These are phyloP conservation scores for Melocanna baccifera DNA, from an alignment of 176 grass and related monocot genomes.

Conservation along the genomic window DNA sequence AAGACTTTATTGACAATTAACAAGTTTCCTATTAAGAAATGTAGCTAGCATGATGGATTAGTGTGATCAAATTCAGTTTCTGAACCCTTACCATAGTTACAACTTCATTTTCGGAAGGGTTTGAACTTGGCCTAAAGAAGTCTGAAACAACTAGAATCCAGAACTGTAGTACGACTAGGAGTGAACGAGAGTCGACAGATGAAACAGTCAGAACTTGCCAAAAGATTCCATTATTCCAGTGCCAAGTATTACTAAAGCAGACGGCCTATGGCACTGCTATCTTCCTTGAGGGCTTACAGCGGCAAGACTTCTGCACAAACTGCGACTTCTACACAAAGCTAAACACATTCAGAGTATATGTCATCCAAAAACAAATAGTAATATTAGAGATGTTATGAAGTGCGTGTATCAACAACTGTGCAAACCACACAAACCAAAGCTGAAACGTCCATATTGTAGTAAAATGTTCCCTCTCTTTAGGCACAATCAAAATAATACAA, in stretches of 20 bases:
- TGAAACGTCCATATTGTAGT: background rate
- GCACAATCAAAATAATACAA: conserved; percentile 15
- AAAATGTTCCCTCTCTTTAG: conserved; percentile 19
- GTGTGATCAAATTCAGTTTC: background rate
- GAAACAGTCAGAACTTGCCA: background rate
- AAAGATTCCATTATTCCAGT: conserved; percentile 15
- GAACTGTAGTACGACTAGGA: background rate
- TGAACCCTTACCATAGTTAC: background rate
- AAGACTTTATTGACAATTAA: background rate
- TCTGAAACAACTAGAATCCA: background rate
- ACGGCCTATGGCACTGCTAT: background rate
- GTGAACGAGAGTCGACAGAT: background rate
- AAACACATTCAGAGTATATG: background rate
- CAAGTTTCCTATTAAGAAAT: background rate
- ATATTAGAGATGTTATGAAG: background rate
- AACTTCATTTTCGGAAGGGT: background rate
- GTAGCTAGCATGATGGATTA: background rate
- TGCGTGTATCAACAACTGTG: background rate
- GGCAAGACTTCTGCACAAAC: background rate
- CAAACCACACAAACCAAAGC: background rate
- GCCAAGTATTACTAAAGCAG: background rate
- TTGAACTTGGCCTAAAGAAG: background rate
- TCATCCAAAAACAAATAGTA: background rate
- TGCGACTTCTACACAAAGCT: background rate
- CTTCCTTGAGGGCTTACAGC: background rate